Percentiles rank a stretch among this genome's conserved stretches.
Conservation (phyloP, 2,329 filamentous ascomycete species). For the Botrytis porri region DNA sequence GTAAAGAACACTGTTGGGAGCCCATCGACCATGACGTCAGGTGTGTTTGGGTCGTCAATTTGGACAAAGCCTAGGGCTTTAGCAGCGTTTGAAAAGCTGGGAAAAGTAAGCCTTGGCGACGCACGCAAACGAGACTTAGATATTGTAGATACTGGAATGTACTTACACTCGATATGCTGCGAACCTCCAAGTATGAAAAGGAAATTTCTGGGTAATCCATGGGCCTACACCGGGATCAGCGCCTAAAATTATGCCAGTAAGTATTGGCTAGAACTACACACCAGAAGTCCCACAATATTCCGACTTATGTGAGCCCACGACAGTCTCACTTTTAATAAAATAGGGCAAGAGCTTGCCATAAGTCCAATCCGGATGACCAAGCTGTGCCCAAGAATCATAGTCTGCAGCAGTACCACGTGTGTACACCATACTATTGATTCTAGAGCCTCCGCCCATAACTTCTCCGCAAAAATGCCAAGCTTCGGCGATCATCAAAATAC, state of each 20-base stretch:
- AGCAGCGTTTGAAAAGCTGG: slow-evolving; percentile 1
- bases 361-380: slow-evolving; percentile 48
- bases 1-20: slow-evolving; percentile 14
- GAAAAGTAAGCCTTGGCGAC: not conserved
- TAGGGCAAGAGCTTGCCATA: slow-evolving; percentile 45
- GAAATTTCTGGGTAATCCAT: slow-evolving; percentile 1
- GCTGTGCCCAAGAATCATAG: slow-evolving; percentile 45
- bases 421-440: slow-evolving; percentile 43
- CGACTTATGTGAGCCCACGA: not conserved
- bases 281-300: not conserved
- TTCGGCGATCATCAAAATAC: not conserved
- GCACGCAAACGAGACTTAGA: not conserved
- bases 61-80: slow-evolving; percentile 13
- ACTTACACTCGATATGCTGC: not conserved
- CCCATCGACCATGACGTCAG: slow-evolving; percentile 17
- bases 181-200: not conserved
- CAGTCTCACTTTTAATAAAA: slow-evolving; percentile 38
- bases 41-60: slow-evolving; percentile 15
- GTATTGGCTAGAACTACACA: not conserved
- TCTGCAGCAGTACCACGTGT: slow-evolving; percentile 40
- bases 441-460: slow-evolving; percentile 41
- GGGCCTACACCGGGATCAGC: not conserved
- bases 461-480: slow-evolving; percentile 13
- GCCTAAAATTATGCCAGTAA: rapidly evolving
- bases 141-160: not conserved